Conservation (phyloP, 345 rosid species). For the Adansonia digitata region DNA sequence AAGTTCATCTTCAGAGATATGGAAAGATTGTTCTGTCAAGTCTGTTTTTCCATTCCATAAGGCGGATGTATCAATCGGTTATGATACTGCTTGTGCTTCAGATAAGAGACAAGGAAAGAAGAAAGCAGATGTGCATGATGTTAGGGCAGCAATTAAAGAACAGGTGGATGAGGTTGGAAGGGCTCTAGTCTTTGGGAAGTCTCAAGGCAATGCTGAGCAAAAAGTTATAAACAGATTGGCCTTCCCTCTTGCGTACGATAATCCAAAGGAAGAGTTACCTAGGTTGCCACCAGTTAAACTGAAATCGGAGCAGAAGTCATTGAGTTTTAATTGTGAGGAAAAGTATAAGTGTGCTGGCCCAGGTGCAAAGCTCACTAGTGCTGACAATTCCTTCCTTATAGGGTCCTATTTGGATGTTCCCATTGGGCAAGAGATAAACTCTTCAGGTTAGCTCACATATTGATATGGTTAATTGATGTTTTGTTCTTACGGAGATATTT, state of each 20-base stretch:
- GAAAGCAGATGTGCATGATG: slow-evolving; percentile 45
- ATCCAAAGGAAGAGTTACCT: slow-evolving; percentile 78
- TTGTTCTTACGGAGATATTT: not conserved
- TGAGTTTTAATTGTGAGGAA: slow-evolving; percentile 75
- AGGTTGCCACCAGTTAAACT: slow-evolving; percentile 96
- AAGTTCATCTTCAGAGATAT: slow-evolving; percentile 42
- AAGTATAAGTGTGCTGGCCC: slow-evolving; percentile 69
- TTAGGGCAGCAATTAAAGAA: slow-evolving; percentile 61
- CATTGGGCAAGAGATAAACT: slow-evolving; percentile 81
- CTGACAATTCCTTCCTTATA: slow-evolving; percentile 63
- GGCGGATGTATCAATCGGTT: slow-evolving; percentile 49
- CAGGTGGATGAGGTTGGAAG: slow-evolving; percentile 94
- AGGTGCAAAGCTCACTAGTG: slow-evolving; percentile 44
- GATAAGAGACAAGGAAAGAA: slow-evolving; percentile 71
- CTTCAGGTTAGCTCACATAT: slow-evolving; percentile 60
- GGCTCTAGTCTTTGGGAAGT: slow-evolving; percentile 64
- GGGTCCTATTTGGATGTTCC: slow-evolving; percentile 95
- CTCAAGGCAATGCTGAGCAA: slow-evolving; percentile 47
- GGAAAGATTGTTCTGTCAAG: slow-evolving; percentile 76
- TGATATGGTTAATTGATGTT: not conserved
- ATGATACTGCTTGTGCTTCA: slow-evolving; percentile 26
- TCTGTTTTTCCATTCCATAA: slow-evolving; percentile 62
- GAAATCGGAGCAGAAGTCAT: slow-evolving; percentile 82
- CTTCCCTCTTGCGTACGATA: slow-evolving; percentile 53
- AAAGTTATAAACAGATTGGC: slow-evolving; percentile 40